Percentiles rank a stretch among this genome's conserved stretches.
These are phyloP conservation scores for Farysia itapuensis DNA, from an alignment of 1,284 basidiomycete species.

Conservation along the genomic window DNA sequence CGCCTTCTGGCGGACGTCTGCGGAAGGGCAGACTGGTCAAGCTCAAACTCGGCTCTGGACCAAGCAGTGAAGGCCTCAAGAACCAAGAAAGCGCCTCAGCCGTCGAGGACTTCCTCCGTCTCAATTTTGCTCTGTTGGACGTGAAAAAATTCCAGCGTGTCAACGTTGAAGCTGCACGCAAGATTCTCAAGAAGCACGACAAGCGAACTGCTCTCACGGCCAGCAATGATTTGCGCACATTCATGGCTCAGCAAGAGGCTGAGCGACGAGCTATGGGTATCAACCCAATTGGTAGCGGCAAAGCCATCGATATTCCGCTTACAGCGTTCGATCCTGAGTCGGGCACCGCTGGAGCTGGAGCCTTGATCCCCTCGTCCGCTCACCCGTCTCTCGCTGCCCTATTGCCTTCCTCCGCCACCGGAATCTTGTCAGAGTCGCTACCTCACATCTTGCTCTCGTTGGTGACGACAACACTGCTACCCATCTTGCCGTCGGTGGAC, in stretches of 20 bases:
- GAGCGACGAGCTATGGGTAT: constrained; percentile 23
- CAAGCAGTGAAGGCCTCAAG: constrained; percentile 32
- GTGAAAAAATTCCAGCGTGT: constrained; percentile 79
- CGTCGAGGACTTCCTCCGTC: constrained; percentile 75
- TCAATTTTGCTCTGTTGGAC: constrained; percentile 81
- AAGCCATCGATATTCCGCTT: constrained; percentile 16
- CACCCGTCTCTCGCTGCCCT: constrained; percentile 50
- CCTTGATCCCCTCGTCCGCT: constrained; percentile 28
- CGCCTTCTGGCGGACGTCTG: constrained; percentile 6
- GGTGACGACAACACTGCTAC: constrained; percentile 79
- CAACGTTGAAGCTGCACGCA: constrained; percentile 76
- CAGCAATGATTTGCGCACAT: constrained; percentile 38
- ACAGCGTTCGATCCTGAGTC: constrained; percentile 16
- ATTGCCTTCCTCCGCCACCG: constrained; percentile 46
- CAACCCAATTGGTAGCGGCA: constrained; percentile 25
- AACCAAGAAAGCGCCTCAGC: constrained; percentile 39
- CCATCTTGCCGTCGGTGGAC: constrained; percentile 79
- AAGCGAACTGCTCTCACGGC: constrained; percentile 72
- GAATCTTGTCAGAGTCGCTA: constrained; percentile 61
- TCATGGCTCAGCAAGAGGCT: constrained; percentile 49
- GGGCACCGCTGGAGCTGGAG: constrained; percentile 3
- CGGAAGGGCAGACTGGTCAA: constrained; percentile 37
- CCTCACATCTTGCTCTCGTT: constrained; percentile 81
- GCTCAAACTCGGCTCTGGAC: constrained; percentile 33
- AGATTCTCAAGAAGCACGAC: constrained; percentile 83